Evolutionary conservation across 805 yeast species (phyloP), one percentile per base, ranked within the genome.

Genomic region (Wickerhamomyces silvicola): DNA sequence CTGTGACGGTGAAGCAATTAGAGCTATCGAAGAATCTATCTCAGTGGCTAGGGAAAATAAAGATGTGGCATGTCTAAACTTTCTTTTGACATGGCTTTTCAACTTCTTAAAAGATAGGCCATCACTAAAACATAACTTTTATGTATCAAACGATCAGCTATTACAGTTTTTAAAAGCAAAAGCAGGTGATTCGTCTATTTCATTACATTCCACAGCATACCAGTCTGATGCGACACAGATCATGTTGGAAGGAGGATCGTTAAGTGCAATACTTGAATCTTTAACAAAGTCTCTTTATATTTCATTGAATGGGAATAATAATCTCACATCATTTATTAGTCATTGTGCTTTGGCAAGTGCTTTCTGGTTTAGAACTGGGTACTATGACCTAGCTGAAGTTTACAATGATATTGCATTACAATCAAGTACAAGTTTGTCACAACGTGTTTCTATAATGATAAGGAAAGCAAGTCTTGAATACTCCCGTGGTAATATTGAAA

Each of bases 1-100:
- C 15, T 76, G 78, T 37, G 73, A 74, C 38, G 44, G 40, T 6
- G 46, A 59, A 57, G 94, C 95, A 0, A 52, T 85, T 10, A 68
- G 79, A 41, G 80, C 94, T 1, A 81, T 86, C 7, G 85, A 81
- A 40, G 96, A 87, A 52, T 92, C 96, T 0, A 81, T 86, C 3
- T 66, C 81, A 6, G 86, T 87, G 3, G 96, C 96, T 0, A 63
- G 96, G 43, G 95, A 87, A 46, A 79, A 81, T 45, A 78, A 78
- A 39, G 95, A 88, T 53, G 66, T 73, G 34, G 64, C 68, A 10
- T 83, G 94, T 17, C 64, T 86, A 25, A 80, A 83, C 18, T 77
- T 77, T 43, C 68, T 86, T 11, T 60, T 86, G 30, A 68, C 85
- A 8, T 81, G 92, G 87, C 61, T 85, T 2, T 75, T 77, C 42